Percentiles rank a stretch among this genome's conserved stretches.
Evolutionary conservation across 805 yeast species (phyloP).

Genomic region (Candida arabinofermentans): DNA sequence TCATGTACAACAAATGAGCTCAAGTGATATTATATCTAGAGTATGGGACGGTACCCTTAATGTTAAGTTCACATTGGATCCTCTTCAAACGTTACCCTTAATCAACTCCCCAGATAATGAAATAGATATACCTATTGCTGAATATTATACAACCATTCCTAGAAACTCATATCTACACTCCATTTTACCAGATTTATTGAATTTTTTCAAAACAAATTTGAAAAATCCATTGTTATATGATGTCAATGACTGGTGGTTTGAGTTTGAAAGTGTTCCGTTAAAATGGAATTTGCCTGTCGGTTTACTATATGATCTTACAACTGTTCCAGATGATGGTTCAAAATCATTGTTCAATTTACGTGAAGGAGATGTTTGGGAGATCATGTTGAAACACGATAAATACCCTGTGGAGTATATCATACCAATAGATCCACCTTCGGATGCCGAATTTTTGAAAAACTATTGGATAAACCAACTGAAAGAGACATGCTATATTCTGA

Average conservation of each 20-base stretch:
- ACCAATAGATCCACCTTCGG: slow-evolving; percentile 24
- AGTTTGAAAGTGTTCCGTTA: slow-evolving; percentile 57
- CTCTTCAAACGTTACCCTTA: slow-evolving; percentile 20
- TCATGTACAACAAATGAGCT: slow-evolving; percentile 11
- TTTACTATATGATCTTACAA: slow-evolving; percentile 46
- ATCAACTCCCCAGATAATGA: slow-evolving; percentile 19
- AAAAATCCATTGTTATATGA: slow-evolving; percentile 19
- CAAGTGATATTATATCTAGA: slow-evolving; percentile 29
- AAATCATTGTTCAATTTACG: slow-evolving; percentile 13
- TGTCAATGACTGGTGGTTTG: slow-evolving; percentile 55
- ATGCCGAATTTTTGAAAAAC: slow-evolving; percentile 34
- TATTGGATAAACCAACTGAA: slow-evolving; percentile 77
- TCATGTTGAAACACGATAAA: slow-evolving; percentile 38
- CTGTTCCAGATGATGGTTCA: slow-evolving; percentile 2
- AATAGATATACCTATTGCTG: neutral
- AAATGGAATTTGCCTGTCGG: slow-evolving; percentile 81
- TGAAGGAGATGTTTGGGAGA: slow-evolving; percentile 37
- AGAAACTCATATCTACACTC: slow-evolving; percentile 54
- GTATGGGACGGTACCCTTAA: slow-evolving; percentile 57
- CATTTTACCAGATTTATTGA: slow-evolving; percentile 33
- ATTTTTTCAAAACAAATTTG: slow-evolving; percentile 34
- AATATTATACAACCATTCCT: slow-evolving; percentile 20
- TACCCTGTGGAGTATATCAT: slow-evolving; percentile 45
- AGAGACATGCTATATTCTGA: slow-evolving; percentile 71
- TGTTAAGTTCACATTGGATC: slow-evolving; percentile 31